Evolutionary conservation across 306 rosid genomes (phyloP), one percentile per base, ranked within the genome.

Genomic region (Citrullus colocynthis): DNA sequence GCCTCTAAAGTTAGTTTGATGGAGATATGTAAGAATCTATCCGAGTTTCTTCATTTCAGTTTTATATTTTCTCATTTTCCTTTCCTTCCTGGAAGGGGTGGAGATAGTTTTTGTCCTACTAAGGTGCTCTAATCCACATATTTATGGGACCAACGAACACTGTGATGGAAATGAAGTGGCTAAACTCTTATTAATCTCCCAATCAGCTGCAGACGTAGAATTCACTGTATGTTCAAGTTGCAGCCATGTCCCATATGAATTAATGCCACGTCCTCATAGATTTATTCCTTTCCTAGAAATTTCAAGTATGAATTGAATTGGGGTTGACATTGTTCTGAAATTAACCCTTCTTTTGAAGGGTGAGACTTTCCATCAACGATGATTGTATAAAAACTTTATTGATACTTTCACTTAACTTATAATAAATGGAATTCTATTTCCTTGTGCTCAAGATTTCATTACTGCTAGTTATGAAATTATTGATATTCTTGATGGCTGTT

Each of bases 151-250:
- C 88, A 79, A 86, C 36, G 70, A 52, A 73, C 51, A 83, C 62
- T 3, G 85, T 80, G 78, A 81, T 80, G 83, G 86, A 78, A 79
- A 59, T 73, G 56, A 65, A 76, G 76, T 82, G 89, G 93, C 88
- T 88, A 80, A 80, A 86, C 89, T 64, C 90, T 58, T 79, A 82
- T 87, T 88, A 81, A 74, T 77, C 86, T 78, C 89, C 89, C 76
- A 88, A 83, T 87, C 91, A 87, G 83, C 90, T 80, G 82, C 60
- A 78, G 71, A 57, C 24, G 58, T 69, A 52, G 63, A 52, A 32
- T 17, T 74, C 30, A 9, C 45, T 17, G 32, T 9, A 51, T 34
- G 6, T 73, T 55, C 41, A 71, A 70, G 76, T 49, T 48, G 41
- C 59, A 45, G 41, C 42, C 59, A 48, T 71, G 56, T 6, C 75